phyloP scores from a whole-genome alignment of 2,329 filamentous ascomycete species.

The Apiospora arundinis region DNA sequence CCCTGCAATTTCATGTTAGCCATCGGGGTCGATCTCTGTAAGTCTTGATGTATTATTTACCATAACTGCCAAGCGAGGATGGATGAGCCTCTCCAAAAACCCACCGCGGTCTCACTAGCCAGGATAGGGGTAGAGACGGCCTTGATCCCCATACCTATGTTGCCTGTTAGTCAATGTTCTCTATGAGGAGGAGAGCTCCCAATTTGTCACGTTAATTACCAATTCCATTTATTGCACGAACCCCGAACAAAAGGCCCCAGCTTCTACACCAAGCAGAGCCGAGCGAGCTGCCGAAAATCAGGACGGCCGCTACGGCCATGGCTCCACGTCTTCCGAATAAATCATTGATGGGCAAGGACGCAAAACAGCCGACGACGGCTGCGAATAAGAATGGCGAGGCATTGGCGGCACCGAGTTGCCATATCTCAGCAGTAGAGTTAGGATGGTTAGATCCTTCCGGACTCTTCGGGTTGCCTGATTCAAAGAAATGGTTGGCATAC shows the following conservation, averaged over 20 bases:
- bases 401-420: slow-evolving; percentile 49
- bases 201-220: slow-evolving; percentile 10
- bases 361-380: slow-evolving; percentile 46
- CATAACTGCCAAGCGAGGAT: slow-evolving; percentile 57
- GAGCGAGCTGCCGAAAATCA: slow-evolving; percentile 48
- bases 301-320: slow-evolving; percentile 45
- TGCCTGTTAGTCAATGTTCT: background rate
- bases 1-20: slow-evolving; percentile 31
- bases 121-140: slow-evolving; percentile 55
- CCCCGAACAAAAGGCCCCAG: slow-evolving; percentile 20
- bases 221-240: slow-evolving; percentile 25
- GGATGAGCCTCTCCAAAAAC: slow-evolving; percentile 54
- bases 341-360: slow-evolving; percentile 50
- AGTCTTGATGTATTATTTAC: slow-evolving; percentile 27
- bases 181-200: background rate
- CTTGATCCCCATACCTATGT: slow-evolving; percentile 53
- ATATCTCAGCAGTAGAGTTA: slow-evolving; percentile 26
- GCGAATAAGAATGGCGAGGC: slow-evolving; percentile 48
- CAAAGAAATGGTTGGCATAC: slow-evolving; percentile 27
- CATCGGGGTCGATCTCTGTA: background rate
- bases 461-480: background rate
- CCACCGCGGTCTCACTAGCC: slow-evolving; percentile 53
- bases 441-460: background rate
- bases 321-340: slow-evolving; percentile 48
- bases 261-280: slow-evolving; percentile 25